phyloP scores from a whole-genome alignment of 2,329 filamentous ascomycete species.

The Apiospora hydei region DNA sequence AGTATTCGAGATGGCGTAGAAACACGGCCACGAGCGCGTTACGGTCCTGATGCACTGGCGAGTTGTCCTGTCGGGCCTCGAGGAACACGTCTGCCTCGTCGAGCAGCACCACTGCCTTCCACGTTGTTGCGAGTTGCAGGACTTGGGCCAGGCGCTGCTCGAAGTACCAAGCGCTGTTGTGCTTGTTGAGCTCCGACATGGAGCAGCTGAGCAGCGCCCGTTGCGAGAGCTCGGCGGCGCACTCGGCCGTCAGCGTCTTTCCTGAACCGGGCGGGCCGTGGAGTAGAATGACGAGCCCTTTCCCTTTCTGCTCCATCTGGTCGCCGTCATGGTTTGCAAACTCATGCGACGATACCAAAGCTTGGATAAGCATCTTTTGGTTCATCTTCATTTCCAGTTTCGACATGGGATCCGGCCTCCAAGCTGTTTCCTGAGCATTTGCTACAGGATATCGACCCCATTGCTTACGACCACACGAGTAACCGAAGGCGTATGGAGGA shows the following conservation, averaged over 20 bases:
- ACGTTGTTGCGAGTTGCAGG: not conserved
- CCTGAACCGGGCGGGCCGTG: constrained; percentile 87
- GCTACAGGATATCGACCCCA: not conserved
- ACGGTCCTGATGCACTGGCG: not conserved
- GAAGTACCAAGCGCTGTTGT: not conserved
- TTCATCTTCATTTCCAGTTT: not conserved
- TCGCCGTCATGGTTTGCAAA: not conserved
- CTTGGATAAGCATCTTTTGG: not conserved
- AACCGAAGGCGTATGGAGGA: not conserved
- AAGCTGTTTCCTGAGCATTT: not conserved
- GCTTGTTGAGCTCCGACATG: not conserved
- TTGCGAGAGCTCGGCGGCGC: not conserved
- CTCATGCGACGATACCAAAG: not conserved
- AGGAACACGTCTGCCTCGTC: not conserved
- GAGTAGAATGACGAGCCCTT: constrained; percentile 63
- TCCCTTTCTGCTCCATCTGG: not conserved
- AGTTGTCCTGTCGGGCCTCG: not conserved
- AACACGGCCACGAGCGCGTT: constrained; percentile 37
- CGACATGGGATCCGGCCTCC: not conserved
- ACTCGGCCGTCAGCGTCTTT: constrained; percentile 62
- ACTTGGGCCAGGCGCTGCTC: not conserved
- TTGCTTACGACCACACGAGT: not conserved
- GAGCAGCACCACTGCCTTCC: not conserved
- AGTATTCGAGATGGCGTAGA: constrained; percentile 46
- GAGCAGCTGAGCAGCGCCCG: not conserved